Conservation (phyloP, 2,329 filamentous ascomycete species). For the Ophiocordyceps robertsii region DNA sequence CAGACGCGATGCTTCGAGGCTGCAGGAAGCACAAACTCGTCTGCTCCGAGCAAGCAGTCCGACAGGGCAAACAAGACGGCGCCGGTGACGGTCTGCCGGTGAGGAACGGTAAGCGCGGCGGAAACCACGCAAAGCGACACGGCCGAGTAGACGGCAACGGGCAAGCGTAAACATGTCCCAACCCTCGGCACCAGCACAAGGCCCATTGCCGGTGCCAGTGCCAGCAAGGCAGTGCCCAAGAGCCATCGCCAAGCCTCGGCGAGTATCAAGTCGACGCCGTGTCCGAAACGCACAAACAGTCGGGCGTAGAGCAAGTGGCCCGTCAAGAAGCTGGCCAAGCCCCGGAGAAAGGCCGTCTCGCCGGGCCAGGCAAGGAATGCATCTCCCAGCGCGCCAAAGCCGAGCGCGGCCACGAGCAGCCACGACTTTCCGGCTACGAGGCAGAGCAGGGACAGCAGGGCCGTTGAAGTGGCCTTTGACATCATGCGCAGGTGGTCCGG, state of each 20-base stretch:
- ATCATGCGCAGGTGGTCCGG: conserved; percentile 14
- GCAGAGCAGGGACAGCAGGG: conserved; percentile 13
- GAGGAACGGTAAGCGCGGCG: conserved; percentile 13
- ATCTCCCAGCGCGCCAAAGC: conserved; percentile 19
- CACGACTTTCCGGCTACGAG: conserved; percentile 5
- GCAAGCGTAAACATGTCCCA: conserved; percentile 9
- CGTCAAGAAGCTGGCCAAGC: conserved; percentile 18
- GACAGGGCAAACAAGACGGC: conserved; percentile 18
- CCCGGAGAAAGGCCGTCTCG: conserved; percentile 16
- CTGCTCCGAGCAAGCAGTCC: conserved; percentile 17
- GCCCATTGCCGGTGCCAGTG: conserved; percentile 13
- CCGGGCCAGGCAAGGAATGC: conserved; percentile 21
- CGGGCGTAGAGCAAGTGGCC: conserved; percentile 20
- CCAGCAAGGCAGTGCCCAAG: conserved; percentile 7
- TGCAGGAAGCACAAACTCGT: conserved; percentile 16
- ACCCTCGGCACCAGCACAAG: conserved; percentile 14
- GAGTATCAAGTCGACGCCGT: conserved; percentile 3
- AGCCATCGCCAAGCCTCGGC: conserved; percentile 5
- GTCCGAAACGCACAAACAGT: conserved; percentile 10
- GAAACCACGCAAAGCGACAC: conserved; percentile 19
- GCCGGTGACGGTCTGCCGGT: conserved; percentile 11
- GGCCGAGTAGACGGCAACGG: conserved; percentile 17
- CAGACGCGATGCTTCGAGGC: conserved; percentile 10
- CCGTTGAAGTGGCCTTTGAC: conserved; percentile 17
- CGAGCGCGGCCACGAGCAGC: conserved; percentile 14